These are phyloP conservation scores for Trichoderma brevicompactum DNA, from an alignment of 2,329 filamentous ascomycete genomes.

Conservation along the genomic window DNA sequence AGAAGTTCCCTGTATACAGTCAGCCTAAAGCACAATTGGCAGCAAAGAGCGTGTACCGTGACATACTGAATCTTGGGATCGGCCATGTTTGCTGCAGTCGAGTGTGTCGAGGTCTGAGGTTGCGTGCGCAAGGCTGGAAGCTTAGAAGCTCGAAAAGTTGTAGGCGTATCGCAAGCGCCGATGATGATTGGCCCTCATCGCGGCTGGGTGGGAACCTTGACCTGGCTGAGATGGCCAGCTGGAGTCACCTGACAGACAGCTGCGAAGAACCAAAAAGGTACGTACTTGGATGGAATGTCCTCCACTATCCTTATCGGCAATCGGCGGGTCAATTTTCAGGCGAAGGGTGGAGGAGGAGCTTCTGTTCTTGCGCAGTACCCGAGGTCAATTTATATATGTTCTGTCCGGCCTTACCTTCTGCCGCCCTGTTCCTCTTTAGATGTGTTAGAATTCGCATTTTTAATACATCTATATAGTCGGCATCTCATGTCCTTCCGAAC, in stretches of 20 bases:
- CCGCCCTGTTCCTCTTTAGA: constrained; percentile 35
- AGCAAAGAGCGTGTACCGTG: neutral
- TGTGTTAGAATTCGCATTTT: constrained; percentile 40
- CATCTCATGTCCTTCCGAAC: constrained; percentile 62
- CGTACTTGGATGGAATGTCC: constrained; percentile 29
- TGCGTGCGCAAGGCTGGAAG: constrained; percentile 44
- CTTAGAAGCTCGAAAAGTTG: constrained; percentile 42
- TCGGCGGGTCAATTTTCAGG: constrained; percentile 29
- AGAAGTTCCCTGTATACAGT: constrained; percentile 73
- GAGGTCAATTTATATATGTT: constrained; percentile 7
- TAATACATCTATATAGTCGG: constrained; percentile 45
- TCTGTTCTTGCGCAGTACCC: constrained; percentile 11
- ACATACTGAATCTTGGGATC: constrained; percentile 74
- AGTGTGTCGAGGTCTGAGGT: constrained; percentile 31
- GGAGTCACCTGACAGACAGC: neutral
- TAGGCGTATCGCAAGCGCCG: constrained; percentile 27
- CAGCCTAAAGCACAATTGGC: constrained; percentile 34
- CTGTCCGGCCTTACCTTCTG: constrained; percentile 13
- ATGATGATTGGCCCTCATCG: constrained; percentile 38
- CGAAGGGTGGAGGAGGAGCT: constrained; percentile 9
- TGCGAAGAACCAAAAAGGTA: constrained; percentile 27
- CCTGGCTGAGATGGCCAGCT: neutral
- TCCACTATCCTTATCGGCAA: constrained; percentile 29
- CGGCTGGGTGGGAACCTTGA: constrained; percentile 13
- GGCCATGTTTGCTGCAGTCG: constrained; percentile 53